Conservation (phyloP, 331 rosid genomes). For the Rosa hybrid region DNA sequence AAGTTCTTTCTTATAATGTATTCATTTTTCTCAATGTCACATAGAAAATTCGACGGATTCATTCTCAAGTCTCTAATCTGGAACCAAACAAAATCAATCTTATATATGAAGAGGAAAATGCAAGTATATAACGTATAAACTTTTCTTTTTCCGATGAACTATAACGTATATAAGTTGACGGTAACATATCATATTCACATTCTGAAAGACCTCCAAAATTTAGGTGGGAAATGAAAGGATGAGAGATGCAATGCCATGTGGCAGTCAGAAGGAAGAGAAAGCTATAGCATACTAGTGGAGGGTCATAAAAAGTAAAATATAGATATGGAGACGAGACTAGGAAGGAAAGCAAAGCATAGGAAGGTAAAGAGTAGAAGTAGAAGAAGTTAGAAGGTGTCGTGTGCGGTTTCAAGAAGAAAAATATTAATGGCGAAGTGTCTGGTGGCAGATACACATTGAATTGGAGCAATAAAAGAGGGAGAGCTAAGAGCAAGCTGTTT, state of each 20-base stretch:
- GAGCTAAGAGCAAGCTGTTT: constrained; percentile 20
- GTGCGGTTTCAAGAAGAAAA: constrained; percentile 35
- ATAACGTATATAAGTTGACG: background rate
- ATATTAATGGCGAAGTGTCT: constrained; percentile 47
- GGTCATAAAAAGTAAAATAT: background rate
- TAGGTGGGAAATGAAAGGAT: constrained; percentile 22
- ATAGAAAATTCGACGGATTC: background rate
- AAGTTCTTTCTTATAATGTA: no score
- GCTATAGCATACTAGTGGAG: constrained; percentile 7
- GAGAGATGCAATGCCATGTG: constrained; percentile 33
- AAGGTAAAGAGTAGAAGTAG: constrained; percentile 10
- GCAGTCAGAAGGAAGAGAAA: constrained; percentile 10
- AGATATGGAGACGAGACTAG: constrained; percentile 23
- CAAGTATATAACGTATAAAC: background rate
- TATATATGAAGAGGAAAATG: background rate
- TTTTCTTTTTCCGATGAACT: background rate
- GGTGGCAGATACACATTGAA: constrained; percentile 60
- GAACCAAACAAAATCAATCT: background rate
- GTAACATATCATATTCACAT: constrained; percentile 22
- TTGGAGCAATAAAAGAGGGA: constrained; percentile 56
- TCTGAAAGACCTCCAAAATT: constrained; percentile 2
- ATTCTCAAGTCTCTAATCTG: background rate
- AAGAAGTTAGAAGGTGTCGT: constrained; percentile 9
- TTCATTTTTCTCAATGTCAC: no score
- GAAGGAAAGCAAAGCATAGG: constrained; percentile 33